A percentile compares a stretch with the other conserved stretches of the same genome.
Conservation (phyloP, 139 green algal genomes). For the Chlamydomonas urium region DNA sequence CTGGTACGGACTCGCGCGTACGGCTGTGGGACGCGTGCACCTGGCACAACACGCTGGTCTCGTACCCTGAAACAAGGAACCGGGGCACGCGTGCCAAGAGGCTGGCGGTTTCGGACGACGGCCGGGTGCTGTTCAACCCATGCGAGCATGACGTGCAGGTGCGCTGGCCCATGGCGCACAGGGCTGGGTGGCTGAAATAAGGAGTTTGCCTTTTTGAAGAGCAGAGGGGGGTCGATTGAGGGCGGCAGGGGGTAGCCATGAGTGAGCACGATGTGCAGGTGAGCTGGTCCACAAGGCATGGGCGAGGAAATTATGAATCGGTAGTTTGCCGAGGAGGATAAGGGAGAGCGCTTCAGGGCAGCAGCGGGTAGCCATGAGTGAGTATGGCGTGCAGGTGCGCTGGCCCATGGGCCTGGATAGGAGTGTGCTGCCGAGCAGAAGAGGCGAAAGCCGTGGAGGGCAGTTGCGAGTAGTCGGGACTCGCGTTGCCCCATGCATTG, state of each 20-base stretch:
- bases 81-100: constrained; percentile 43
- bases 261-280: background rate
- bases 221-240: background rate
- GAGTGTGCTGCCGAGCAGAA: background rate
- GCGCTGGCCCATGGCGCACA: background rate
- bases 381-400: background rate
- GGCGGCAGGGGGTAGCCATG: background rate
- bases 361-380: background rate
- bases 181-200: background rate
- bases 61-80: constrained; percentile 64
- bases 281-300: background rate
- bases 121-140: constrained; percentile 64
- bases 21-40: constrained; percentile 70
- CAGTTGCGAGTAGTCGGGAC: background rate
- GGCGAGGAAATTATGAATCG: background rate
- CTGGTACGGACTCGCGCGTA: constrained; percentile 71
- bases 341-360: background rate
- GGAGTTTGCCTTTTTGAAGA: background rate
- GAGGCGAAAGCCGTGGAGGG: background rate
- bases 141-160: constrained; percentile 59
- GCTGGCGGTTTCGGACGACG: constrained; percentile 61
- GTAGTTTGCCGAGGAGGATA: background rate
- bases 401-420: background rate
- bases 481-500: background rate
- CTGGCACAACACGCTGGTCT: constrained; percentile 57